These are phyloP conservation scores for Solanum tarijense DNA, from an alignment of 257 asterid genomes.

Conservation along the genomic window DNA sequence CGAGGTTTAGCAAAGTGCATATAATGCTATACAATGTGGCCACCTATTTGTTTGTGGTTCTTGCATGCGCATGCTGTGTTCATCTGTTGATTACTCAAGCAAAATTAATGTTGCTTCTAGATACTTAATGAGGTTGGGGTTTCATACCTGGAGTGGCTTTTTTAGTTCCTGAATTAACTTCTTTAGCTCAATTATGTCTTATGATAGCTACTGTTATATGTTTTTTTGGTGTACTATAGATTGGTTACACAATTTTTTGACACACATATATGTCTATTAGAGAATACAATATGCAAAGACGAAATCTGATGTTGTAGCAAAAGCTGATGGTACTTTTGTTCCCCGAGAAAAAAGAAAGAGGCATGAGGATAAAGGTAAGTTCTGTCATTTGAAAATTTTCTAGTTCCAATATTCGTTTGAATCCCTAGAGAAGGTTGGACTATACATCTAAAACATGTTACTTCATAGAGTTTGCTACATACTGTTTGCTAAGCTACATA, in stretches of 20 bases:
- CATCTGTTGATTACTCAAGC: background rate
- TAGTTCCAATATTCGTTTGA: background rate
- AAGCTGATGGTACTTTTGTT: conserved; percentile 79
- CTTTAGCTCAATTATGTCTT: background rate
- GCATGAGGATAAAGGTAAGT: conserved; percentile 80
- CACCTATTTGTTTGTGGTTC: background rate
- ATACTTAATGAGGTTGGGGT: background rate
- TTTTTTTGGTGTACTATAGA: background rate
- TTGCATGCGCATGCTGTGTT: background rate
- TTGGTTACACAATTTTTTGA: background rate
- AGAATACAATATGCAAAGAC: conserved; percentile 92
- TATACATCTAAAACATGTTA: background rate
- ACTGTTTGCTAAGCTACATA: background rate
- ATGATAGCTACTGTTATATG: background rate
- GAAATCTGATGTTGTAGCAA: conserved; percentile 79
- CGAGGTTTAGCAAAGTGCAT: background rate
- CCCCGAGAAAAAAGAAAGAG: conserved; percentile 92
- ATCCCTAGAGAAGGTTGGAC: background rate
- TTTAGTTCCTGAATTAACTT: background rate
- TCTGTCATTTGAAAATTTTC: background rate
- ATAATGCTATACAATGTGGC: background rate
- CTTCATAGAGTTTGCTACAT: background rate
- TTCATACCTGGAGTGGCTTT: background rate
- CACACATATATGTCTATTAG: conserved; percentile 19
- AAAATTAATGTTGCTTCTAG: background rate